Evolutionary conservation across 2,329 filamentous ascomycete genomes (phyloP), one percentile per base, ranked within the genome.

Genomic region (Chrysoporthe deuterocubensis): DNA sequence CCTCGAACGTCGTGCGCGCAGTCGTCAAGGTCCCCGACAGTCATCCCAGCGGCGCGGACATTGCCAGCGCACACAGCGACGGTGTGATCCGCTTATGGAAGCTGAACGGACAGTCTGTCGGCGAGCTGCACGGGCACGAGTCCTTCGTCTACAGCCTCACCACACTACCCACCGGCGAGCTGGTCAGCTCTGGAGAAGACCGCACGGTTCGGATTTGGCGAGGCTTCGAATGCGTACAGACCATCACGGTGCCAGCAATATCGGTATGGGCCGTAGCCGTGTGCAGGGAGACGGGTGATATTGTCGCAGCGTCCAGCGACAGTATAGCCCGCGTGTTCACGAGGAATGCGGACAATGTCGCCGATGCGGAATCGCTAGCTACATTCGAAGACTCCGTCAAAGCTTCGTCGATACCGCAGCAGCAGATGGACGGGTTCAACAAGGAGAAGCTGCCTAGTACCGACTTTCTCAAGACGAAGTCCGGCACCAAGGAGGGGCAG

Each of bases 241-340:
- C 95, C 50, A 98, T 99, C 71, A 97, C 95, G 1, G 94, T 97
- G 75, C 96, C 96, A 13, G 96, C 96, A 11, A 96, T 98, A 66
- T 98, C 95, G 0, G 94, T 99, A 5, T 99, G 96, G 96, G 85
- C 89, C 16, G 93, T 99, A 21, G 92, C 94, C n/a, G 92, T 88
- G 13, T 96, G 92, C 75, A 76, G 85, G 0, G 89, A 93, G 70
- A 96, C 88, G 60, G 95, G 96, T 32, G 96, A 99, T 74, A 95
- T 99, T 69, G 93, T 93, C n/a, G 92, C 92, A 2, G 96, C 95
- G 43, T 90, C 95, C 40, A 99, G 95, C 77, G 96, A 99, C 76
- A 90, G 92, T 66, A 82, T 95, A 57, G 90, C 94, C 9, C 90
- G 96, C 56, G 83, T 98, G 67, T 99, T 98, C 76, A 95, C 90